Evolutionary conservation across 2,329 filamentous ascomycete genomes (phyloP), one percentile per base, ranked within the genome.

Genomic region (Sclerotinia spermophila): DNA sequence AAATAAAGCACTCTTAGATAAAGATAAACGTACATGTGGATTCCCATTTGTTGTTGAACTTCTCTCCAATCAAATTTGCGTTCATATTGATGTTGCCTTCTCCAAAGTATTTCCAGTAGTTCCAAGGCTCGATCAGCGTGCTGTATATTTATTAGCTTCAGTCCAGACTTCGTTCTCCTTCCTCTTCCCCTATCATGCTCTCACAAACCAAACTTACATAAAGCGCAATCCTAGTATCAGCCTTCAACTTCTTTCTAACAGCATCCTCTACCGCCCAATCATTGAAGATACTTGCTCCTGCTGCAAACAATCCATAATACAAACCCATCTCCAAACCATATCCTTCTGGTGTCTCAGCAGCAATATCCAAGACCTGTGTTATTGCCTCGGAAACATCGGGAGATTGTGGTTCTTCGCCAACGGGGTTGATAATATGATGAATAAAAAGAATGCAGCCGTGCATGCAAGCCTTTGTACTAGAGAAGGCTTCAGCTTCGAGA

Each of bases 261-360:
- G 76, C 69, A 40, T 77, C 74, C 51, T 79, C 77, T 21, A 73
- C 73, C 33, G 71, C 68, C 30, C 71, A 55, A 70, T 78, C 74
- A 59, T 78, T 78, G 40, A 76, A 77, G 13, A 78, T 69, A 27
- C 74, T 75, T 35, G 76, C 70, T 2, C 77, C 77, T 40, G 75
- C 77, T 71, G 77, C 77, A 67, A 79, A 79, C 17, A 79, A 55
- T 2, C 76, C 77, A 75, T 75, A 79, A 65, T 79, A 78, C 27
- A 78, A 66, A 3, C 77, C 77, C 77, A 79, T 78, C 58, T 79
- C 77, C 21, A 79, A 66, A 5, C 77, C 77, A 71, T 77, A 77
- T 5, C 77, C 77, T 40, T 77, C 73, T 1, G 77, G 77, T 5
- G 74, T 79, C 60, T 78, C 77, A 19, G 71, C 72, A 21, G 75